phyloP scores from a whole-genome alignment of 2,329 filamentous ascomycete species.

The Raffaelea albimanens region DNA sequence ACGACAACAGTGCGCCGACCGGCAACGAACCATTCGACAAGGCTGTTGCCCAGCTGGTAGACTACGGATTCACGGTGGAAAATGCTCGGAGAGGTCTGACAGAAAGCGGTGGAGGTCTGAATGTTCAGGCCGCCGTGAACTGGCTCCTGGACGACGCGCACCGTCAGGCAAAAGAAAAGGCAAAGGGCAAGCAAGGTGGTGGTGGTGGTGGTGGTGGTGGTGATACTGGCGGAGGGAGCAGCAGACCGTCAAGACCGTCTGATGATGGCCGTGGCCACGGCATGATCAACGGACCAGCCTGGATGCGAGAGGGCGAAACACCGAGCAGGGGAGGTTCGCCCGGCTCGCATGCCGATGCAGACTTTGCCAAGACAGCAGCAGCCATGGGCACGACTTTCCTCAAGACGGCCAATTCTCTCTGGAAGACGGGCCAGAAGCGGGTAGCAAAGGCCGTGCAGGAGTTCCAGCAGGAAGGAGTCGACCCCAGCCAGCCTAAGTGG shows the following conservation, averaged over 20 bases:
- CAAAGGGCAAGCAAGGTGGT: conserved; percentile 27
- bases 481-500: conserved; percentile 84
- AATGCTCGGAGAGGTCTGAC: conserved; percentile 73
- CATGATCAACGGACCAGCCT: conserved; percentile 37
- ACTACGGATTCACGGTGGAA: conserved; percentile 87
- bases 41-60: conserved; percentile 78
- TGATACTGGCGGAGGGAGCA: conserved; percentile 12
- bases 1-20: conserved; percentile 16
- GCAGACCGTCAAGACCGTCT: too few relatives aligned
- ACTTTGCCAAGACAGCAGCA: conserved; percentile 71
- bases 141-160: conserved; percentile 91
- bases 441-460: conserved; percentile 88
- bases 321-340: conserved; percentile 45
- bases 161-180: conserved; percentile 66
- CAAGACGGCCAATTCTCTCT: conserved; percentile 89
- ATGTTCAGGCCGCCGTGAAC: conserved; percentile 79
- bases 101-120: conserved; percentile 67
- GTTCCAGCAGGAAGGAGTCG: conserved; percentile 61
- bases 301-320: conserved; percentile 46
- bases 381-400: conserved; percentile 76
- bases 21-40: conserved; percentile 59
- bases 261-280: background rate
- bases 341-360: conserved; percentile 48
- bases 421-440: conserved; percentile 91
- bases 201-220: conserved; percentile 6